Evolutionary conservation across 768 basidiomycete species (phyloP), one percentile per base, ranked within the genome.

Genomic region (Psilocybe cyanescens): DNA sequence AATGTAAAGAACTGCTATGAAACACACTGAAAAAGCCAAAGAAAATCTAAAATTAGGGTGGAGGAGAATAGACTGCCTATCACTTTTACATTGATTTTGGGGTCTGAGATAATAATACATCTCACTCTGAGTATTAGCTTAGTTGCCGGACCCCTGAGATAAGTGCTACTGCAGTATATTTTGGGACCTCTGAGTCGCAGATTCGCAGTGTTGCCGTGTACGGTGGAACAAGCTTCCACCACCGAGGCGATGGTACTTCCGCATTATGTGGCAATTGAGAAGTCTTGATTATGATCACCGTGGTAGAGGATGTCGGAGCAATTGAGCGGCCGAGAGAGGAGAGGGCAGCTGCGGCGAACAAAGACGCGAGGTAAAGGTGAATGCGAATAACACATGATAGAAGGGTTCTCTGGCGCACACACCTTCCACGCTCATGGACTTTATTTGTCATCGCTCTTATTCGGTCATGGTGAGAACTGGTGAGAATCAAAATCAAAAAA

Each of bases 51-150:
- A 53, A 30, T 52, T 46, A 47, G 41, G 41, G n/a, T 24, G 0
- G 11, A 17, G 24, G 4, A 58, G 31, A 14, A 12, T 17, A 30
- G 6, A 35, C 33, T 7, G 37, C 8, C 31, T 30, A 41, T 50
- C 57, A 51, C 19, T 46, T 51, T 5, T 16, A 16, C 12, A n/a
- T n/a, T 50, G 33, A 39, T 29, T 47, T 58, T 19, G 14, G 47
- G 57, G 44, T 55, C 17, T 28, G 33, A 6, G 57, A 50, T 39
- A 50, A 58, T 41, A 50, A 41, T 58, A 37, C 30, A n/a, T 12
- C 17, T 19, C n/a, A 29, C 12, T 51, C 31, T 53, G 31, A 41
- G 11, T 41, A 37, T n/a, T 29, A 33, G 14, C 24, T 47, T 12
- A 57, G 29, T 57, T 16, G 47, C 56, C 56, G 47, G 53, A n/a